These are phyloP conservation scores for Pseudogymnoascus sp. DNA, from an alignment of 2,329 filamentous ascomycete genomes.

Conservation along the genomic window DNA sequence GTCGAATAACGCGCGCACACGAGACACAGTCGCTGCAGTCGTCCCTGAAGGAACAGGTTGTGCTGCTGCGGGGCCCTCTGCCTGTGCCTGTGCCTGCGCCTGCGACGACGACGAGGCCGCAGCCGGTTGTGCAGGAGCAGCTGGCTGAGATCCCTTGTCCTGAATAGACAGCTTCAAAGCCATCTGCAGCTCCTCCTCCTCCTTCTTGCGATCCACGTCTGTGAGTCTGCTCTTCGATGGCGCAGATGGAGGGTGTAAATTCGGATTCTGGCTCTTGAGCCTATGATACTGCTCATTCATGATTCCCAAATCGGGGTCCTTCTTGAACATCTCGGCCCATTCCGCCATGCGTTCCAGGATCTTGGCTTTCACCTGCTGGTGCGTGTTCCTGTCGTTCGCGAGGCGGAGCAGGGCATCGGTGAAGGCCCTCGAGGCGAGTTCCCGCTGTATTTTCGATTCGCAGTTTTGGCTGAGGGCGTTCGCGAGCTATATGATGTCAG, in stretches of 20 bases:
- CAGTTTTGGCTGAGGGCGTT: constrained; percentile 68
- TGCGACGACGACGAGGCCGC: constrained; percentile 29
- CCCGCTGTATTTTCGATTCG: constrained; percentile 57
- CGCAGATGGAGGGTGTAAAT: constrained; percentile 82
- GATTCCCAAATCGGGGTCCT: constrained; percentile 84
- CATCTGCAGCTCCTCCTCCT: constrained; percentile 96
- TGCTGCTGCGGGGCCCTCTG: constrained; percentile 33
- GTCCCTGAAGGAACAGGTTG: constrained; percentile 68
- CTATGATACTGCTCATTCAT: constrained; percentile 94
- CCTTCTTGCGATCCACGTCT: constrained; percentile 80
- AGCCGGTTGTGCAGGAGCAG: constrained; percentile 28
- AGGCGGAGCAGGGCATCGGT: constrained; percentile 88
- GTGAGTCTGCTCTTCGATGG: constrained; percentile 90
- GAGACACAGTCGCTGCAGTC: constrained; percentile 90
- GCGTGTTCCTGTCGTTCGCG: constrained; percentile 89
- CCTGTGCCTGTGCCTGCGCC: constrained; percentile 31
- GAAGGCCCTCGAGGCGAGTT: constrained; percentile 63
- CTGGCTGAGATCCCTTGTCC: constrained; percentile 63
- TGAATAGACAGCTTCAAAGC: constrained; percentile 86
- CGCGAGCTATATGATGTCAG: constrained; percentile 42
- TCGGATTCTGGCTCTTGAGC: constrained; percentile 77
- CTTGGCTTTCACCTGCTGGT: constrained; percentile 93
- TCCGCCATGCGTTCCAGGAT: constrained; percentile 94
- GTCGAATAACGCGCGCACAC: constrained; percentile 87
- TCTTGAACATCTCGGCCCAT: constrained; percentile 91